Conservation (phyloP, 495 filamentous ascomycete species). For the Schizothecium vesticola region DNA sequence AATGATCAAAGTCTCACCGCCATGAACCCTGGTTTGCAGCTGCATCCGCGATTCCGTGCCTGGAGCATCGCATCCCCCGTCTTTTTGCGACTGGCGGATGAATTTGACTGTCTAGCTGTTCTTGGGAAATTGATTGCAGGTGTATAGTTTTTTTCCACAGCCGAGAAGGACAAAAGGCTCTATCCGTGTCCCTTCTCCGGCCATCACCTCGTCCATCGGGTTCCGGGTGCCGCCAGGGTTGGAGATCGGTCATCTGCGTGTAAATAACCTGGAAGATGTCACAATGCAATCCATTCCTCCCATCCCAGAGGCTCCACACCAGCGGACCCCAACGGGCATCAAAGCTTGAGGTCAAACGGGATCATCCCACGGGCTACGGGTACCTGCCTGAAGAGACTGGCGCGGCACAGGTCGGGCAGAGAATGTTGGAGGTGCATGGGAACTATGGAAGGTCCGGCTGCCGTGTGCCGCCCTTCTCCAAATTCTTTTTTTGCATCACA, state of each 20-base stretch:
- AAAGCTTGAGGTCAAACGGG: not conserved
- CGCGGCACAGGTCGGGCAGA: not conserved
- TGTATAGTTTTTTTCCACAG: not conserved
- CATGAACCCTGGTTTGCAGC: not conserved
- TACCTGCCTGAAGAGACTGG: not conserved
- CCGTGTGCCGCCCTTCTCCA: not conserved
- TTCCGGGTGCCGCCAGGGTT: not conserved
- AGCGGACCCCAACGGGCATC: not conserved
- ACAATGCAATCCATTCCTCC: conserved; percentile 3
- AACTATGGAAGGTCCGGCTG: not conserved
- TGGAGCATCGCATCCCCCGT: not conserved
- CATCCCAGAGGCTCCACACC: not conserved
- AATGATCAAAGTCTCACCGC: not conserved
- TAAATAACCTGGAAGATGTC: not conserved
- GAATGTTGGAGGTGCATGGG: not conserved
- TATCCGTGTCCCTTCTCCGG: not conserved
- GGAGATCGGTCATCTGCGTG: conserved; percentile 8
- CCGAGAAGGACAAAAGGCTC: not conserved
- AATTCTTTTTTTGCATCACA: not conserved
- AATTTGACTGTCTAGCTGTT: not conserved
- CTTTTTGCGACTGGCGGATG: not conserved
- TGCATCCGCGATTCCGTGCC: not conserved
- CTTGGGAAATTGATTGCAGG: not conserved
- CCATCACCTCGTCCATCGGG: not conserved
- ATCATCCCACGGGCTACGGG: not conserved